phyloP scores from a whole-genome alignment of 352 stramenopile species.

The Aphanomyces euteiches region DNA sequence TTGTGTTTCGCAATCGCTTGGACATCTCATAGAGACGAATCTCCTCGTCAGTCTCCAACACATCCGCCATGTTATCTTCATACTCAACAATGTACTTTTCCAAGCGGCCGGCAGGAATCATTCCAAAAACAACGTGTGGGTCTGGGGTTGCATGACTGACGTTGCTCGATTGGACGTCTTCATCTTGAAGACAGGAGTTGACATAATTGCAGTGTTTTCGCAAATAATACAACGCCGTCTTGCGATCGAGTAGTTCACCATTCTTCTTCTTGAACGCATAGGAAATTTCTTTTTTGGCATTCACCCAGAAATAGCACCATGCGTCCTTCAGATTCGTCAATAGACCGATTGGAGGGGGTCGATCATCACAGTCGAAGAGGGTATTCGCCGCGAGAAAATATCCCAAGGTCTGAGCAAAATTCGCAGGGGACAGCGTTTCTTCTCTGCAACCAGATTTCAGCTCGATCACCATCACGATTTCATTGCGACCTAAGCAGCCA shows the following conservation, averaged over 20 bases:
- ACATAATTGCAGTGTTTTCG: background rate
- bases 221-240: background rate
- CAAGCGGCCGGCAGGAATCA: background rate
- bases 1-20: background rate
- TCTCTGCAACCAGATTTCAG: background rate
- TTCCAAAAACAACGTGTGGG: background rate
- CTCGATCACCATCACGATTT: slow-evolving; percentile 3
- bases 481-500: background rate
- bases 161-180: background rate
- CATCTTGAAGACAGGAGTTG: background rate
- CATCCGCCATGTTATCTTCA: slow-evolving; percentile 8
- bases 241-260: background rate
- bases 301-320: background rate
- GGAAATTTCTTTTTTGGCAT: background rate
- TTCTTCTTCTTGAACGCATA: background rate
- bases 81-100: background rate
- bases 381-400: background rate
- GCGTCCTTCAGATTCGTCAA: slow-evolving; percentile 2
- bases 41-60: slow-evolving; percentile 5
- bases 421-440: background rate
- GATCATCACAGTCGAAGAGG: background rate
- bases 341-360: background rate
- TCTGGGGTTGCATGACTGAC: background rate
- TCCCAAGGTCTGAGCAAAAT: background rate
- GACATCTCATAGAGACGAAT: background rate